These are phyloP conservation scores for Spatholobus suberectus DNA, from an alignment of 306 rosid species.

Conservation along the genomic window DNA sequence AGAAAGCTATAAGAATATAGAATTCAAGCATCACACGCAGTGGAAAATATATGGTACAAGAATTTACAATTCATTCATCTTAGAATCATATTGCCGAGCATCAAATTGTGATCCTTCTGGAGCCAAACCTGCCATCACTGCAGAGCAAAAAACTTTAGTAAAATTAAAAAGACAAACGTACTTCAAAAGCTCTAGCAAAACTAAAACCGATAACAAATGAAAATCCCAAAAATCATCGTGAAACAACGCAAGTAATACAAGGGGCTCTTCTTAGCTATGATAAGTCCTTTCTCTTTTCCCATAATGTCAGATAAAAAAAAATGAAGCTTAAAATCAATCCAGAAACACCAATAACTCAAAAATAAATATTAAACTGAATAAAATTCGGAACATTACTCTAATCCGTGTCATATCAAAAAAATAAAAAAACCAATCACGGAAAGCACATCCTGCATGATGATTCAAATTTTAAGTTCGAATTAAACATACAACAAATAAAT, in stretches of 20 bases:
- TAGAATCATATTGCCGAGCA: conserved; percentile 80
- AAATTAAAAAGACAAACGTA: background rate
- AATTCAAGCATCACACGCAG: background rate
- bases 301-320: background rate
- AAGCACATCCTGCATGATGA: background rate
- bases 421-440: background rate
- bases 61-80: conserved; percentile 82
- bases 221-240: background rate
- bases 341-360: background rate
- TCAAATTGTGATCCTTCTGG: conserved; percentile 94
- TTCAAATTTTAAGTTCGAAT: background rate
- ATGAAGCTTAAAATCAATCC: background rate
- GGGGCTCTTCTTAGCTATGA: background rate
- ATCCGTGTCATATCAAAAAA: background rate
- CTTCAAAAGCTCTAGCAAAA: background rate
- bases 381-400: background rate
- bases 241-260: background rate
- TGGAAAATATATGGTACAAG: background rate
- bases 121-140: conserved; percentile 89
- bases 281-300: background rate
- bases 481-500: no score
- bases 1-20: background rate
- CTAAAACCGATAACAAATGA: background rate
- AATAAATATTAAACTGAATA: background rate
- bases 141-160: background rate